Conservation (phyloP, 805 yeast genomes). For the Candida ovalis region DNA sequence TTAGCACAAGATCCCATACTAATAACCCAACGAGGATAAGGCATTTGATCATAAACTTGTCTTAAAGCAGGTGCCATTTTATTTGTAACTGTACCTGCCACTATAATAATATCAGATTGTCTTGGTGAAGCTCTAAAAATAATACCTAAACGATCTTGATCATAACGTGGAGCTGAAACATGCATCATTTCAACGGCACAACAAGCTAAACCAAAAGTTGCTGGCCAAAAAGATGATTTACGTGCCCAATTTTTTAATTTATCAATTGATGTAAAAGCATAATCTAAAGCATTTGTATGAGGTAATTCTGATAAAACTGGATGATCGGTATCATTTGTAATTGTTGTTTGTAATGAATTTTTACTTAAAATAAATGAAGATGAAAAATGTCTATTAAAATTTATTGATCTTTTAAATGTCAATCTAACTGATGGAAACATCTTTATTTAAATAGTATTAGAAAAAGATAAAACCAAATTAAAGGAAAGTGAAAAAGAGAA, state of each 20-base stretch:
- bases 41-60: conserved; percentile 93
- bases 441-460: not conserved
- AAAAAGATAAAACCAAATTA: too few species aligned
- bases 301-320: conserved; percentile 68
- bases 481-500: too few species aligned
- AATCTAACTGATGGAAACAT: not conserved
- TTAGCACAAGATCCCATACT: conserved; percentile 94
- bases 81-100: conserved; percentile 87
- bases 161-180: conserved; percentile 85
- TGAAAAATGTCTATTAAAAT: not conserved
- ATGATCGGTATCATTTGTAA: conserved; percentile 54
- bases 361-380: not conserved
- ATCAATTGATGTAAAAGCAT: conserved; percentile 77
- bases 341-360: conserved; percentile 40
- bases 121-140: conserved; percentile 93
- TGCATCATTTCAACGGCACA: conserved; percentile 97
- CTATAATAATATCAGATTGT: conserved; percentile 88
- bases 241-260: conserved; percentile 87
- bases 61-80: conserved; percentile 93
- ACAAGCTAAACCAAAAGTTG: conserved; percentile 87
- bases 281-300: conserved; percentile 61
- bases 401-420: not conserved
- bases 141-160: conserved; percentile 87
- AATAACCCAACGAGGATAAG: conserved; percentile 91
- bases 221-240: conserved; percentile 91